phyloP scores from a whole-genome alignment of 176 grass and related monocot species.

The Aegilops speltoides region DNA sequence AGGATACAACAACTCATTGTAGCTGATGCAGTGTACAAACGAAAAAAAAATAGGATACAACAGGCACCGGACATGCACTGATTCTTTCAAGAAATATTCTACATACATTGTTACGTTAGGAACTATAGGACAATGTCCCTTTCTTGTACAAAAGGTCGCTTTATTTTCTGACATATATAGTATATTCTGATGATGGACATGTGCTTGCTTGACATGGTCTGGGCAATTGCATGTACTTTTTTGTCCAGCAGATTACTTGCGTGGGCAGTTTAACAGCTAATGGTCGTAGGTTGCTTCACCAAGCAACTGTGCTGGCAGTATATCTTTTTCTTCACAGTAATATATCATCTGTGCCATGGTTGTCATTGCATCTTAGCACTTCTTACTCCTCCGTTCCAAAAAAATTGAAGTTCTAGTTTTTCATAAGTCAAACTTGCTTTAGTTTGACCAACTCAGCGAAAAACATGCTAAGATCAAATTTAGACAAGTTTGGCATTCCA shows the following conservation, averaged over 20 bases:
- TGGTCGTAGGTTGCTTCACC: background rate
- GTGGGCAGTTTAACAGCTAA: background rate
- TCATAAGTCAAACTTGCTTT: too few relatives aligned
- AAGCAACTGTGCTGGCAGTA: background rate
- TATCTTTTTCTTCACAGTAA: background rate
- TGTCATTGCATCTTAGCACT: too few relatives aligned
- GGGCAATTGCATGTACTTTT: background rate
- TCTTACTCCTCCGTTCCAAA: too few relatives aligned
- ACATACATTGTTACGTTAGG: background rate
- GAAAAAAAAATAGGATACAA: background rate
- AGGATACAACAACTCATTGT: too few relatives aligned
- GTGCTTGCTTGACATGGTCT: background rate
- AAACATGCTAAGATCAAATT: too few relatives aligned
- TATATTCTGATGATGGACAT: background rate
- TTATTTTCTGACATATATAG: background rate
- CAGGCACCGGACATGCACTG: too few relatives aligned
- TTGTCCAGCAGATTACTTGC: background rate
- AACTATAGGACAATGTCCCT: background rate
- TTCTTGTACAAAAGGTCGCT: constrained; percentile 10
- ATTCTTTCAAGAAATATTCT: background rate
- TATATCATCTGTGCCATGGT: background rate
- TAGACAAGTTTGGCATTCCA: too few relatives aligned
- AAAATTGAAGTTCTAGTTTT: too few relatives aligned
- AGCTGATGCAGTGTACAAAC: background rate
- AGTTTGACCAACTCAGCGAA: too few relatives aligned